Evolutionary conservation across 257 asterid species (phyloP), one percentile per base, ranked within the genome.

Genomic region (Dorcoceras hygrometricum): DNA sequence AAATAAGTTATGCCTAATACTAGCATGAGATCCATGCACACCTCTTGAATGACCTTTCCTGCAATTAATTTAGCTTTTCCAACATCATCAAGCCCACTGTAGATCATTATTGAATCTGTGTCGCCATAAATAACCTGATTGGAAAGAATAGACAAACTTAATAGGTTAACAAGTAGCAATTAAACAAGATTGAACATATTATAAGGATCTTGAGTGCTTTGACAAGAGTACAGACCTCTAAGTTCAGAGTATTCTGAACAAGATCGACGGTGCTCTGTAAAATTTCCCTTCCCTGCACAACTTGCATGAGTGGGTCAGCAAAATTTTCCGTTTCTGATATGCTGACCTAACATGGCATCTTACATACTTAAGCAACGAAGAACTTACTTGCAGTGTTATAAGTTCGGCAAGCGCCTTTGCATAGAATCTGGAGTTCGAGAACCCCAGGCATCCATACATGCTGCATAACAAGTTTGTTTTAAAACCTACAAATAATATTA

Each of bases 371-470:
- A 59, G 46, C 46, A 32, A 62, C 14, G 43, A 51, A 68, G 26
- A 56, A 58, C 89, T 64, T 70, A 90, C 99, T 74, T 94, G 99
- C 75, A 78, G 82, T 71, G 99, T 94, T 76, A 91, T 78, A 70
- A 94, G 95, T 81, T 94, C 99, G 50, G 99, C 99, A 48, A 94
- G 84, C 55, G 96, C 95, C 79, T 87, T 94, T 26, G 97, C 99
- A 72, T 88, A 90, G 80, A 94, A 94, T 84, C 99, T 88, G 62
- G 99, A 94, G 80, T 85, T 90, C 73, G 95, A 79, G 85, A 87
- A 94, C 62, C 99, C 99, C 75, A 94, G 83, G 81, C 99, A 94
- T 57, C 99, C 99, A 67, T 94, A 94, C 91, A 94, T 90, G 77
- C 99, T 90, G 86, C 80, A 63, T 59, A 55, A 62, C 32, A 69